Percentiles rank a stretch among this genome's conserved stretches.
Evolutionary conservation across 345 rosid species (phyloP).

Genomic region (Sonneratia caseolaris): DNA sequence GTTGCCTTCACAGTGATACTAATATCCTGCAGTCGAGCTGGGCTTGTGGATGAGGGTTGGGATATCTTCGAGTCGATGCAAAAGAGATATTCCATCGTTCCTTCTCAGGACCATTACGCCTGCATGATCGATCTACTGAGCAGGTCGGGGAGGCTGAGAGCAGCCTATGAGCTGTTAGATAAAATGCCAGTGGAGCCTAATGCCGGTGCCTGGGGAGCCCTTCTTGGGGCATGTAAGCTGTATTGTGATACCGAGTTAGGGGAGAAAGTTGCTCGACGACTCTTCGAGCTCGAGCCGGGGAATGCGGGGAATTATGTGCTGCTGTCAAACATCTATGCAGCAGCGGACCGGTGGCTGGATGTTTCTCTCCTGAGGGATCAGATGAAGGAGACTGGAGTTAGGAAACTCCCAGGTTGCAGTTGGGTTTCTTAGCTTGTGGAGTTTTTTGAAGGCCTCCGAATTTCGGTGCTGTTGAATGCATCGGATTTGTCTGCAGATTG

Average conservation of each 20-base stretch:
- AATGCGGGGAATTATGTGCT: slow-evolving; percentile 56
- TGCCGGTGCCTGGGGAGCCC: slow-evolving; percentile 64
- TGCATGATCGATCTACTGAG: slow-evolving; percentile 67
- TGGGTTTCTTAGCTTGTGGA: slow-evolving; percentile 18
- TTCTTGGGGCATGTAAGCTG: slow-evolving; percentile 53
- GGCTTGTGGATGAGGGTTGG: slow-evolving; percentile 52
- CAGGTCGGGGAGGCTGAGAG: slow-evolving; percentile 41
- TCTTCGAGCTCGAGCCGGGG: slow-evolving; percentile 53
- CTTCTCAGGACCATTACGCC: slow-evolving; percentile 53
- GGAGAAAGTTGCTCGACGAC: slow-evolving; percentile 33
- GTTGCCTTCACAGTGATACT: slow-evolving; percentile 65
- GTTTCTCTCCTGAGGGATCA: slow-evolving; percentile 41
- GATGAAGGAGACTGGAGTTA: slow-evolving; percentile 55
- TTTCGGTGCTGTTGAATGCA: not conserved
- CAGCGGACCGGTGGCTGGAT: slow-evolving; percentile 52
- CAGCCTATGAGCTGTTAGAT: slow-evolving; percentile 44
- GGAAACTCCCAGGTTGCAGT: slow-evolving; percentile 51
- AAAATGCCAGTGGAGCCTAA: slow-evolving; percentile 47
- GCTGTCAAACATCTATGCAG: slow-evolving; percentile 61
- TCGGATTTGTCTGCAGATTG: not conserved
- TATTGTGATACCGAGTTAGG: slow-evolving; percentile 47
- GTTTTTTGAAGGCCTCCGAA: not conserved
- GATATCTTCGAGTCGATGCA: slow-evolving; percentile 41
- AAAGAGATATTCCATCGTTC: slow-evolving; percentile 30
- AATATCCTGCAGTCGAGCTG: slow-evolving; percentile 48